phyloP scores from a whole-genome alignment of 2,329 filamentous ascomycete species.

The Colletotrichum brevisporum region DNA sequence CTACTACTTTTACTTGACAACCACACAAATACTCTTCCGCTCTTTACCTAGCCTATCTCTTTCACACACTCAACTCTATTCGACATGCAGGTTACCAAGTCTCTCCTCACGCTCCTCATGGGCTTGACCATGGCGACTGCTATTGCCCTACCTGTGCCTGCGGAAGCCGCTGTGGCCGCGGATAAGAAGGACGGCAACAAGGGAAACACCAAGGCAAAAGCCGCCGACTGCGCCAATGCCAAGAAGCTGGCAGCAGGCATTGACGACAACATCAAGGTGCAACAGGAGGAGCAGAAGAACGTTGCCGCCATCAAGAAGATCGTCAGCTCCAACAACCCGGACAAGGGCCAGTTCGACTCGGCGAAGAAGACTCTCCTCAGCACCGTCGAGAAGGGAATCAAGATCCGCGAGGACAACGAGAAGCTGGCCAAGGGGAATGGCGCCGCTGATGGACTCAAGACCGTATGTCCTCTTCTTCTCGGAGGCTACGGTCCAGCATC shows the following conservation, averaged over 20 bases:
- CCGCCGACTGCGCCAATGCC: constrained; percentile 37
- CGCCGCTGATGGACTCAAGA: constrained; percentile 40
- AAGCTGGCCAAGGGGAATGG: constrained; percentile 39
- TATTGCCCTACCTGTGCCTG: constrained; percentile 19
- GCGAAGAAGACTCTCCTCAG: constrained; percentile 40
- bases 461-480: constrained; percentile 11
- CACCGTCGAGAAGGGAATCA: constrained; percentile 44
- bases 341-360: constrained; percentile 36
- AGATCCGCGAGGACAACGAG: constrained; percentile 44
- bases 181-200: constrained; percentile 2
- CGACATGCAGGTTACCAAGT: constrained; percentile 30
- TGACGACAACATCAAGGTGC: constrained; percentile 44
- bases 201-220: background rate
- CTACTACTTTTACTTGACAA: background rate
- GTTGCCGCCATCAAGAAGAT: constrained; percentile 28
- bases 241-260: constrained; percentile 44
- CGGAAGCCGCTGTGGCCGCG: background rate
- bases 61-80: background rate
- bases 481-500: too few relatives aligned
- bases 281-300: constrained; percentile 43
- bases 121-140: constrained; percentile 19
- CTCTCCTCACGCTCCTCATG: constrained; percentile 20
- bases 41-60: background rate
- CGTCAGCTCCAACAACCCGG: constrained; percentile 33
- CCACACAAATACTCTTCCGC: background rate